Conservation (phyloP, 2,329 filamentous ascomycete species). For the Colletotrichum nymphaeae region DNA sequence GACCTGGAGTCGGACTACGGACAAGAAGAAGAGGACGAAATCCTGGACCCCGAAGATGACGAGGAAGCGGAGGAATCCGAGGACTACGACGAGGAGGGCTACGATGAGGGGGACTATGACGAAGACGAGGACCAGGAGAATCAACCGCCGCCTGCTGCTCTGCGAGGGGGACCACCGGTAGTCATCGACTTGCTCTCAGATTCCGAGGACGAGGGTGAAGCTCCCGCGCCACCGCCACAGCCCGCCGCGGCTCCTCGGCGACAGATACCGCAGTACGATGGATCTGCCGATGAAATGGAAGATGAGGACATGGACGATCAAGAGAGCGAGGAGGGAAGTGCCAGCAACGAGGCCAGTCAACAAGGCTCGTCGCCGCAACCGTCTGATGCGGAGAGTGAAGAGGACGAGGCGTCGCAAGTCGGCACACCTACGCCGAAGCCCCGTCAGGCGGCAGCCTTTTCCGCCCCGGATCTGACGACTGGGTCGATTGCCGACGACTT, state of each 20-base stretch:
- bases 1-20: conserved; percentile 37
- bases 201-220: conserved; percentile 33
- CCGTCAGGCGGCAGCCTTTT: not conserved
- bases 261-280: conserved; percentile 23
- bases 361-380: not conserved
- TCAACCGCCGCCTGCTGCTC: not conserved
- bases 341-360: not conserved
- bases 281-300: conserved; percentile 26
- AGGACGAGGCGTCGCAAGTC: conserved; percentile 1
- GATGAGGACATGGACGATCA: conserved; percentile 10
- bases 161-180: conserved; percentile 19
- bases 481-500: conserved; percentile 15
- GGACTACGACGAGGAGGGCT: conserved; percentile 6
- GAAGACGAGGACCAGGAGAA: conserved; percentile 32
- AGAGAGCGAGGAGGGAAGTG: conserved; percentile 16
- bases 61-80: conserved; percentile 31
- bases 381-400: conserved; percentile 9
- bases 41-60: conserved; percentile 25
- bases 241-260: not conserved
- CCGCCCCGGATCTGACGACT: conserved; percentile 10
- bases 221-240: not conserved
- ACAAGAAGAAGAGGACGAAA: conserved; percentile 27
- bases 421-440: conserved; percentile 25
- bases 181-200: conserved; percentile 37
- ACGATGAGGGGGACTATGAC: conserved; percentile 34